These are phyloP conservation scores for Micromonas commoda DNA, from an alignment of 139 green algal species.

Conservation along the genomic window DNA sequence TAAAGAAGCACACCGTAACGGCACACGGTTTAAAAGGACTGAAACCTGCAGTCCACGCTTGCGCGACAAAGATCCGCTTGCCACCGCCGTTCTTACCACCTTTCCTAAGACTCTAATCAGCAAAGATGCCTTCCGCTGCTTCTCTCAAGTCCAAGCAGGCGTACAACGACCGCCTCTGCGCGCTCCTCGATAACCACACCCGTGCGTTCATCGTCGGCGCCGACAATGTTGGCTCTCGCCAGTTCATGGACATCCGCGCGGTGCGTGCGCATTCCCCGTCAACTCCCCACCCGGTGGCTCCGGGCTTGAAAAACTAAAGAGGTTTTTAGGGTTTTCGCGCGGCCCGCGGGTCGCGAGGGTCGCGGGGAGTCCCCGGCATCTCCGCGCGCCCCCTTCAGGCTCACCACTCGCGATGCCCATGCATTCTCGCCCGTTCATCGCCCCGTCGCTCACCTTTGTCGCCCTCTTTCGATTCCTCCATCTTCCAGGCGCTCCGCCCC, in stretches of 20 bases:
- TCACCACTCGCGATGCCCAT: neutral
- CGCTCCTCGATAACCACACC: constrained; percentile 43
- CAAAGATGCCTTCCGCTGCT: constrained; percentile 6
- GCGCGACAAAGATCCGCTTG: neutral
- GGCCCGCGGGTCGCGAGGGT: neutral
- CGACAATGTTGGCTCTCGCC: constrained; percentile 98
- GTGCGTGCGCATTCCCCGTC: constrained; percentile 41
- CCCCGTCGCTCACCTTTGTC: neutral
- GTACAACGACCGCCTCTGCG: constrained; percentile 42
- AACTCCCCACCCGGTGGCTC: no score
- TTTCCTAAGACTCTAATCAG: neutral
- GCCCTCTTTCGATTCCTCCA: neutral
- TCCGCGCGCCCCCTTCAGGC: neutral
- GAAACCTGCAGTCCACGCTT: neutral
- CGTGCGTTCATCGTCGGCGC: constrained; percentile 82
- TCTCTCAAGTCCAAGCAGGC: constrained; percentile 40
- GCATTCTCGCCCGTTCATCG: neutral
- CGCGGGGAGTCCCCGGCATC: neutral
- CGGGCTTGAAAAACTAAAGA: no score
- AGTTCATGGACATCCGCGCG: constrained; percentile 95
- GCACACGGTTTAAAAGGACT: neutral
- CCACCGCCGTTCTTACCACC: neutral
- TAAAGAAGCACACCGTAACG: neutral
- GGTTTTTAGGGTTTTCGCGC: neutral
- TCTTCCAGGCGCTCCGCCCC: constrained; percentile 65